These are phyloP conservation scores for Zymoseptoria tritici DNA, from an alignment of 2,329 filamentous ascomycete genomes.

Conservation along the genomic window DNA sequence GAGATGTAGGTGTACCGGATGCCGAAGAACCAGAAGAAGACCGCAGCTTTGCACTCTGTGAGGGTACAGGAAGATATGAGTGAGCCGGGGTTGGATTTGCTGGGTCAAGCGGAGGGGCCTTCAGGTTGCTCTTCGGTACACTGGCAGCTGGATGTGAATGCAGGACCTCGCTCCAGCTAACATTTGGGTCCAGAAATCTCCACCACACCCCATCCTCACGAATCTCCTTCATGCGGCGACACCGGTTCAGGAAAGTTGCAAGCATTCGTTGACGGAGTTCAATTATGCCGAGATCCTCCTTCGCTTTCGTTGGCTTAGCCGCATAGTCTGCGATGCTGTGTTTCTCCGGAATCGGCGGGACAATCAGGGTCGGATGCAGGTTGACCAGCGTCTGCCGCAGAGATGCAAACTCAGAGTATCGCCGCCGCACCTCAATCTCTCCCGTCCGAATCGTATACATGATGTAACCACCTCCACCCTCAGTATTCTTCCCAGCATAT, in stretches of 20 bases:
- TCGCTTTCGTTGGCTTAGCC: constrained; percentile 93
- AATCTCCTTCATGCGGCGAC: constrained; percentile 84
- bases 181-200: constrained; percentile 95
- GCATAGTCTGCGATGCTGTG: constrained; percentile 98
- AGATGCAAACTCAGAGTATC: constrained; percentile 95
- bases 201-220: constrained; percentile 93
- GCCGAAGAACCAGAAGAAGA: constrained; percentile 39
- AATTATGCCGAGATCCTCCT: constrained; percentile 94
- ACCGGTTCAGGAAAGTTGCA: constrained; percentile 88
- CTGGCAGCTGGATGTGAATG: constrained; percentile 84
- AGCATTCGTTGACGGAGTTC: constrained; percentile 96
- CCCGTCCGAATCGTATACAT: constrained; percentile 95
- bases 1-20: constrained; percentile 49
- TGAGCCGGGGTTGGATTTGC: constrained; percentile 88
- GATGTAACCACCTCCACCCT: constrained; percentile 88
- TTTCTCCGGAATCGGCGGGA: constrained; percentile 96
- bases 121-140: constrained; percentile 87
- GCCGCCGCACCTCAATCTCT: constrained; percentile 85
- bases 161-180: constrained; percentile 94
- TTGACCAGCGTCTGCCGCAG: constrained; percentile 80
- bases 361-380: constrained; percentile 88
- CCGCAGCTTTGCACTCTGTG: constrained; percentile 78
- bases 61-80: constrained; percentile 77
- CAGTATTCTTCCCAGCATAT: constrained; percentile 88
- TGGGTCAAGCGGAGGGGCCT: constrained; percentile 88